Conservation (phyloP, 23 red algal species). For the Cyanidium caldarium region DNA sequence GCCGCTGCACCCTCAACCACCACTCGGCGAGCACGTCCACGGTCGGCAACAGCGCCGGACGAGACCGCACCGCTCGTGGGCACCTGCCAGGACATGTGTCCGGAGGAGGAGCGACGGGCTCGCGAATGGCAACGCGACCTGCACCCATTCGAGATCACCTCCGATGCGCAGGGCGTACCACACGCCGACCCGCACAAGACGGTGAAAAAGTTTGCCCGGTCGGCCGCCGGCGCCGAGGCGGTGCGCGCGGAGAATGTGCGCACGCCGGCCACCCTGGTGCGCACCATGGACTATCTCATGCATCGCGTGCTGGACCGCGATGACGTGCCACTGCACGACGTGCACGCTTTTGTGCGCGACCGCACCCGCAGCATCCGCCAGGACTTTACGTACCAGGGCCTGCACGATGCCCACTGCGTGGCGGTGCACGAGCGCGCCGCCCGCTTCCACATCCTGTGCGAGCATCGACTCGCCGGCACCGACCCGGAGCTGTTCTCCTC, state of each 20-base stretch:
- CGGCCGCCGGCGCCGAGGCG: slow-evolving; percentile 68
- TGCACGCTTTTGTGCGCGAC: slow-evolving; percentile 79
- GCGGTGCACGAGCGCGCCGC: slow-evolving; percentile 60
- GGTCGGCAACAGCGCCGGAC: not conserved
- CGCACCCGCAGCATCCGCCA: slow-evolving; percentile 83
- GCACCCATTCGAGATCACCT: slow-evolving; percentile 27
- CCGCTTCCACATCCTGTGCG: slow-evolving; percentile 85
- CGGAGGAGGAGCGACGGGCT: slow-evolving; percentile 27
- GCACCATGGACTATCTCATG: slow-evolving; percentile 72
- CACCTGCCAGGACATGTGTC: slow-evolving; percentile 85
- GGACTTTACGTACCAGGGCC: slow-evolving; percentile 77
- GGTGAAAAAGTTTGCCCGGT: slow-evolving; percentile 87
- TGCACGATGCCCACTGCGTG: slow-evolving; percentile 36
- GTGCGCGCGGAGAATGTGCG: slow-evolving; percentile 43
- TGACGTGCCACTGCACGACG: slow-evolving; percentile 33
- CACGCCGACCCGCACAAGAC: slow-evolving; percentile 38
- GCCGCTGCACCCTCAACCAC: not conserved
- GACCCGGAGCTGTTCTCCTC: slow-evolving; percentile 48
- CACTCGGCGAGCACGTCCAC: not conserved
- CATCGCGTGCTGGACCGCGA: slow-evolving; percentile 7
- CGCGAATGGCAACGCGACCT: slow-evolving; percentile 43
- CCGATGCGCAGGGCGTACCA: slow-evolving; percentile 4
- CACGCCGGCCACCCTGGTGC: slow-evolving; percentile 34
- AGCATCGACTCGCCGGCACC: slow-evolving; percentile 32
- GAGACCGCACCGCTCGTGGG: slow-evolving; percentile 40